Conservation (phyloP, 1,284 basidiomycete genomes). For the Kalmanozyma brasiliensis region DNA sequence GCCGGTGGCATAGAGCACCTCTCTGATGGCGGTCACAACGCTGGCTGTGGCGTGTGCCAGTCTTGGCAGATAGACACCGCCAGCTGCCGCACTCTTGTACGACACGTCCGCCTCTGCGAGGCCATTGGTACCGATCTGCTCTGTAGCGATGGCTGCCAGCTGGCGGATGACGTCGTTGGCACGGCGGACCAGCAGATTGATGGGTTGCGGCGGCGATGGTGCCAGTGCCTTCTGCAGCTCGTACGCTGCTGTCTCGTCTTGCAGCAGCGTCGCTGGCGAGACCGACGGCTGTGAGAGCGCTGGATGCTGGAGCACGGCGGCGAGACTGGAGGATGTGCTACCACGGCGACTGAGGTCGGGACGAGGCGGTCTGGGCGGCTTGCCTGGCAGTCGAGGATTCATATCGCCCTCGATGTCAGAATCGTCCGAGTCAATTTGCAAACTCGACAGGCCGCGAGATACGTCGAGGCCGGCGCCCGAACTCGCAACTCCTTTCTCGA, state of each 20-base stretch:
- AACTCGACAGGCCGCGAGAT: constrained; percentile 16
- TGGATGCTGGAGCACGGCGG: constrained; percentile 34
- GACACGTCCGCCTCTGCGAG: constrained; percentile 34
- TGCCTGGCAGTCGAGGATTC: constrained; percentile 38
- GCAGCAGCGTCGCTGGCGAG: constrained; percentile 25
- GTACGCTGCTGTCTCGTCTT: constrained; percentile 41
- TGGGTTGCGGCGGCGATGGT: constrained; percentile 17
- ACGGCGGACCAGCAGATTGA: constrained; percentile 32
- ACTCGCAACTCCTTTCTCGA: constrained; percentile 8
- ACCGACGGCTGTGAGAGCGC: constrained; percentile 26
- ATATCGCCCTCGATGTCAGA: constrained; percentile 44
- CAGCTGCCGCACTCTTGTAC: constrained; percentile 9
- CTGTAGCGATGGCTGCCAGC: constrained; percentile 48
- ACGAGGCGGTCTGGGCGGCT: constrained; percentile 20
- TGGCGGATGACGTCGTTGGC: constrained; percentile 49
- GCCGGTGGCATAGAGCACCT: constrained; percentile 53
- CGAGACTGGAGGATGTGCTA: constrained; percentile 7
- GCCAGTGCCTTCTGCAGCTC: constrained; percentile 45
- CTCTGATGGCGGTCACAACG: constrained; percentile 46
- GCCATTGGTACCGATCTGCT: constrained; percentile 47
- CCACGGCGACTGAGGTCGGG: constrained; percentile 8
- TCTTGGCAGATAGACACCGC: constrained; percentile 33
- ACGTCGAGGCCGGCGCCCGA: constrained; percentile 15
- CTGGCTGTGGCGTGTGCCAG: constrained; percentile 32
- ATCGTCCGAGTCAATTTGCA: constrained; percentile 46